These are phyloP conservation scores for Talinum fruticosum DNA, from an alignment of 148 eudicot species.

Conservation along the genomic window DNA sequence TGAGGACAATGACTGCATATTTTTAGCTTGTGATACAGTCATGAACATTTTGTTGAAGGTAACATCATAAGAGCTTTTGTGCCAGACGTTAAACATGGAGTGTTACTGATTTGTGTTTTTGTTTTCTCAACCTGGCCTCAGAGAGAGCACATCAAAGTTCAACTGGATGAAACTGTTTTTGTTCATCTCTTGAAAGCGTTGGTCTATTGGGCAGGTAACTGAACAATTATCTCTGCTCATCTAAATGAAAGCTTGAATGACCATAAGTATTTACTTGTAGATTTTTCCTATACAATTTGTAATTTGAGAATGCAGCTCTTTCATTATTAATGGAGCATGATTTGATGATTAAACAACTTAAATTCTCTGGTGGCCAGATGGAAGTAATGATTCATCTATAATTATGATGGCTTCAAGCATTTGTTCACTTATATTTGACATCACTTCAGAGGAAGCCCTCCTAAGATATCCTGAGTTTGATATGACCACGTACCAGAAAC, in stretches of 20 bases:
- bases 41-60: slow-evolving; percentile 85
- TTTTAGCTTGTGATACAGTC: slow-evolving; percentile 80
- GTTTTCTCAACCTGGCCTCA: slow-evolving; percentile 23
- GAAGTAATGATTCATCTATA: slow-evolving; percentile 39
- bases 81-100: neutral
- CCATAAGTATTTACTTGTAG: neutral
- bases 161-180: slow-evolving; percentile 49
- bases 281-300: neutral
- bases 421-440: slow-evolving; percentile 64
- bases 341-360: neutral
- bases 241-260: neutral
- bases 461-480: slow-evolving; percentile 48
- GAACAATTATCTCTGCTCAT: neutral
- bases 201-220: slow-evolving; percentile 66
- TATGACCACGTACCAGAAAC: slow-evolving; percentile 29
- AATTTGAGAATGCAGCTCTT: neutral
- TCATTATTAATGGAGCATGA: neutral
- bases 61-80: slow-evolving; percentile 10
- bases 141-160: slow-evolving; percentile 53
- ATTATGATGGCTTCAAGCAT: slow-evolving; percentile 92
- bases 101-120: slow-evolving; percentile 6
- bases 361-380: slow-evolving; percentile 34
- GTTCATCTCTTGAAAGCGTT: slow-evolving; percentile 59
- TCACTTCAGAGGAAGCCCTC: slow-evolving; percentile 69
- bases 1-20: slow-evolving; percentile 48